These are phyloP conservation scores for Nemania sp. DNA, from an alignment of 2,329 filamentous ascomycete species.

Conservation along the genomic window DNA sequence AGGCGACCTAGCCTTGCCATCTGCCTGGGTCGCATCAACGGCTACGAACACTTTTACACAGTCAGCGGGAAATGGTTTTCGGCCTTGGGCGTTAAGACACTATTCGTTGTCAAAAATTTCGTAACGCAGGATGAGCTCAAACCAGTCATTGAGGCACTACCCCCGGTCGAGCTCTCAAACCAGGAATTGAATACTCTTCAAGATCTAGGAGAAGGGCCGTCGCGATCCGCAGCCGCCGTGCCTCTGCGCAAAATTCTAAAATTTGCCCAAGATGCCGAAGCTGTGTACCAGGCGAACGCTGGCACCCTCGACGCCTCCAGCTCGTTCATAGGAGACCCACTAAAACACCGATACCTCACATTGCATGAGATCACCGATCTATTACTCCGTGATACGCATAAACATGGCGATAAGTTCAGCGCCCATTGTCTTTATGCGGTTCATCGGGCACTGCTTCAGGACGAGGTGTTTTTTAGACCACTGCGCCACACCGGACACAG, in stretches of 20 bases:
- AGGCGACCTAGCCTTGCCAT: constrained; percentile 55
- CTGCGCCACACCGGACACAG: constrained; percentile 55
- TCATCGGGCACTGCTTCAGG: constrained; percentile 64
- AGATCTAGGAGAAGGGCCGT: constrained; percentile 47
- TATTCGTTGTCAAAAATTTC: constrained; percentile 58
- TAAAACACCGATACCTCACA: constrained; percentile 51
- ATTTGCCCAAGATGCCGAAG: constrained; percentile 50
- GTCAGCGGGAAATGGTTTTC: constrained; percentile 57
- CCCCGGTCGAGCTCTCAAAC: constrained; percentile 36
- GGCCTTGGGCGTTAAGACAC: constrained; percentile 47
- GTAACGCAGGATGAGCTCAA: constrained; percentile 47
- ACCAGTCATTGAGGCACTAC: constrained; percentile 47
- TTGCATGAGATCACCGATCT: constrained; percentile 55
- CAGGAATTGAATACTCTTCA: constrained; percentile 45
- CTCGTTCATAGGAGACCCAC: constrained; percentile 44
- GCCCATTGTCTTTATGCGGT: constrained; percentile 68
- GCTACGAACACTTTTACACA: constrained; percentile 59
- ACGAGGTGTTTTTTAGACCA: constrained; percentile 64
- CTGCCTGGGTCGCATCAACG: constrained; percentile 56
- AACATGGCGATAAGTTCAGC: constrained; percentile 46
- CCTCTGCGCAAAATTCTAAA: constrained; percentile 54
- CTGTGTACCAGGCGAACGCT: constrained; percentile 54
- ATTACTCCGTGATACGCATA: constrained; percentile 46
- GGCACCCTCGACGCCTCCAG: constrained; percentile 53
- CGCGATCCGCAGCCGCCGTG: constrained; percentile 47